phyloP scores from a whole-genome alignment of 495 filamentous ascomycete genomes.

The Astrothelium subdiscretum region DNA sequence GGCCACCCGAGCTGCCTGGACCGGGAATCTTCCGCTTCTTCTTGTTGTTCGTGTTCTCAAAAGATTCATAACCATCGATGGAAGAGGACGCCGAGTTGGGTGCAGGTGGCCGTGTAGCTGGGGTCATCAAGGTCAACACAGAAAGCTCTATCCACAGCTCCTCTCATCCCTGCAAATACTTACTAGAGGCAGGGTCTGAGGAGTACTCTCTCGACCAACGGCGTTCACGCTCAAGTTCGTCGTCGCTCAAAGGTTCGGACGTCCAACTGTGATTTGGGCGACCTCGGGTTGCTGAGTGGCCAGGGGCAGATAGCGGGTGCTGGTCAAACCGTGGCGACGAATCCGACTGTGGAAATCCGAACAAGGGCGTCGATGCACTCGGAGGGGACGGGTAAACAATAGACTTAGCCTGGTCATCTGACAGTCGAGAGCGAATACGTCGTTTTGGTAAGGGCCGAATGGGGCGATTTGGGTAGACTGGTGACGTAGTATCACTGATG shows the following conservation, averaged over 20 bases:
- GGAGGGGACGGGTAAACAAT: constrained; percentile 71
- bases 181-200: constrained; percentile 2
- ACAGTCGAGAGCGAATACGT: constrained; percentile 71
- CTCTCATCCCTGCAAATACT: not conserved
- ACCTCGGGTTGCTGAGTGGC: constrained; percentile 24
- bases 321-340: constrained; percentile 19
- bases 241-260: constrained; percentile 5
- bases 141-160: constrained; percentile 5
- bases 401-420: constrained; percentile 67
- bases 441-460: constrained; percentile 90
- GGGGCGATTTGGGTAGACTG: constrained; percentile 72
- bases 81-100: constrained; percentile 29
- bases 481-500: constrained; percentile 50
- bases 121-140: constrained; percentile 5
- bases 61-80: constrained; percentile 87
- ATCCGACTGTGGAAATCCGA: constrained; percentile 30
- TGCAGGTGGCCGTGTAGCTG: constrained; percentile 13
- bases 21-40: constrained; percentile 98
- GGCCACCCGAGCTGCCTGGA: constrained; percentile 54
- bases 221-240: not conserved
- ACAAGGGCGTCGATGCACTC: constrained; percentile 53
- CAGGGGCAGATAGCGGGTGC: constrained; percentile 15
- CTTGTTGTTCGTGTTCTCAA: constrained; percentile 98
- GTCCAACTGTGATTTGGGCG: constrained; percentile 23
- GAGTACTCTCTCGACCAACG: constrained; percentile 5